Conservation (phyloP, 73 alveolate genomes). For the Paramecium octaurelia region DNA sequence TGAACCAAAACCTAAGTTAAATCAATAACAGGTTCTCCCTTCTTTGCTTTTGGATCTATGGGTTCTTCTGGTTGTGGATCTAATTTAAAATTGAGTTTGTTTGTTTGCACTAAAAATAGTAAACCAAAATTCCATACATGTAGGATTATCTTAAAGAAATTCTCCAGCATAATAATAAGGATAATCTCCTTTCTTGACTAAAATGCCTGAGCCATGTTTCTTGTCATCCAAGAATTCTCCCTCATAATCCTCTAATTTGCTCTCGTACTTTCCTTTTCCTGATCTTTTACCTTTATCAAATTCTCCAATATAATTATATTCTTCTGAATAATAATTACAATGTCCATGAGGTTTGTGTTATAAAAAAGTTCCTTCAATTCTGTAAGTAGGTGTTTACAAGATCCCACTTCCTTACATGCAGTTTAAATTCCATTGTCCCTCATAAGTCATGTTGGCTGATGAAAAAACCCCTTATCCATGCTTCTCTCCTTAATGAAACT, state of each 20-base stretch:
- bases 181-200: not conserved
- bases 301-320: not conserved
- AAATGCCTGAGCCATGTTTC: slow-evolving; percentile 45
- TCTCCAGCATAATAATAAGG: slow-evolving; percentile 42
- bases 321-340: not conserved
- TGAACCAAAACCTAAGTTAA: not conserved
- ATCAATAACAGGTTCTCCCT: slow-evolving; percentile 39
- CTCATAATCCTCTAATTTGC: not conserved
- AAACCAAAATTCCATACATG: not conserved
- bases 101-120: not conserved
- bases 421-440: not conserved
- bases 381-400: not conserved
- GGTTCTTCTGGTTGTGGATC: slow-evolving; percentile 29
- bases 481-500: slow-evolving; percentile 48
- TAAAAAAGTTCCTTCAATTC: not conserved
- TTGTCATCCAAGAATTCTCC: slow-evolving; percentile 48
- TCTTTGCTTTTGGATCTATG: slow-evolving; percentile 32
- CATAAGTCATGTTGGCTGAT: not conserved
- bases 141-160: slow-evolving; percentile 39
- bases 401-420: not conserved
- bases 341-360: slow-evolving; percentile 39
- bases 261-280: slow-evolving; percentile 18
- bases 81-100: not conserved
- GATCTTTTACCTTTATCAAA: not conserved
- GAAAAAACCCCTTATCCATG: slow-evolving; percentile 49